Evolutionary conservation across 2,329 filamentous ascomycete genomes (phyloP).

Genomic region (Aureobasidium sp.): DNA sequence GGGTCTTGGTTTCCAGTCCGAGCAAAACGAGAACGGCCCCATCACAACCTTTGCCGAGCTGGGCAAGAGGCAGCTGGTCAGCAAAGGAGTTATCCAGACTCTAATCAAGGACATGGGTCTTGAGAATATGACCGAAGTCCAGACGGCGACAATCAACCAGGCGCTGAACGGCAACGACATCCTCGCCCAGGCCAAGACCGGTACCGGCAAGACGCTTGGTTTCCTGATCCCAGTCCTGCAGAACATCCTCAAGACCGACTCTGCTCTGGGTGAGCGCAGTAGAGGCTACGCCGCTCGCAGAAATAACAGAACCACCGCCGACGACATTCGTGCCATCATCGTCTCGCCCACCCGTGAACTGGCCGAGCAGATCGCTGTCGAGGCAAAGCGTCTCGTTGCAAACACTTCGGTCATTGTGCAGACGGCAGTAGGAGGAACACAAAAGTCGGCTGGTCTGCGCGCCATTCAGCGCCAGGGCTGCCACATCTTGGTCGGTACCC

Average conservation of each 20-base stretch:
- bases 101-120: slow-evolving; percentile 70
- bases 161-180: slow-evolving; percentile 75
- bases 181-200: slow-evolving; percentile 89
- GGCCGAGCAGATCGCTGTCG: slow-evolving; percentile 59
- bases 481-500: slow-evolving; percentile 84
- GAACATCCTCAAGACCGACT: slow-evolving; percentile 61
- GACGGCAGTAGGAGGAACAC: slow-evolving; percentile 86
- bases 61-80: slow-evolving; percentile 45
- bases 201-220: slow-evolving; percentile 92
- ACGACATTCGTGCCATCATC: slow-evolving; percentile 53
- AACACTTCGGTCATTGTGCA: slow-evolving; percentile 63
- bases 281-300: background rate
- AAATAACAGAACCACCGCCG: slow-evolving; percentile 29
- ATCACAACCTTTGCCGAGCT: slow-evolving; percentile 40
- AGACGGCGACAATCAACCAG: slow-evolving; percentile 72
- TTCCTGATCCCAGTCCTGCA: slow-evolving; percentile 85
- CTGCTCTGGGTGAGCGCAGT: slow-evolving; percentile 48
- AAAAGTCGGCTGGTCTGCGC: slow-evolving; percentile 61
- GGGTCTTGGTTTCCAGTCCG: slow-evolving; percentile 20
- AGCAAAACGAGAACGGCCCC: slow-evolving; percentile 13
- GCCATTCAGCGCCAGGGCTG: slow-evolving; percentile 69
- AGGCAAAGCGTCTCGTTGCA: slow-evolving; percentile 62
- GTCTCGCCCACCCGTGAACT: slow-evolving; percentile 58
- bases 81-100: slow-evolving; percentile 57
- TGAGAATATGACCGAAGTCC: slow-evolving; percentile 85